Base-by-base conservation (phyloP, 176 grass and related monocot species). In the Juncus inflexus region DNA sequence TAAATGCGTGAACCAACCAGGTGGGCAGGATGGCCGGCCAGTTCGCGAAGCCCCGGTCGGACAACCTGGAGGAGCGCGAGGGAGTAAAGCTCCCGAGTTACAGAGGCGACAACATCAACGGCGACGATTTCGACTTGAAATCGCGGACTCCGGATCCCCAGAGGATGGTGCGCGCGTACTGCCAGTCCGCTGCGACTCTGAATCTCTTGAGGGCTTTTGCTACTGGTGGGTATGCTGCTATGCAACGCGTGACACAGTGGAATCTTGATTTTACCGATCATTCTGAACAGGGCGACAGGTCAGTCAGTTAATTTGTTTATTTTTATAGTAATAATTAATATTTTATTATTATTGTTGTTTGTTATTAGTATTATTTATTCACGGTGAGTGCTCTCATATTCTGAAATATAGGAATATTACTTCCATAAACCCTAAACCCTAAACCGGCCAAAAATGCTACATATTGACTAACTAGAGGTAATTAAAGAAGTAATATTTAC, bases 21-120 rank as follows among this genome's bases (percentile, higher is more conserved):
- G 82, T 91, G 28, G 94, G 94, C 54, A 78, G 94, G 67, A 97
- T 97, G 94, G 94, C 94, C 11, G 94, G 88, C 2, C 94, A 97
- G 74, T 97, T 97, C 58, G 94, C 94, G 58, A 97, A 97, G 72
- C 94, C 94, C 2, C 80, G 94, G 62, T 97, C 94, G 3, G 88
- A 89, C 0, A 0, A 40, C 3, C 81, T 97, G 14, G 94, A 97
- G 67, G 88, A 84, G 75, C 78, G 68, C 64, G 62, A 91, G 42
- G 94, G 94, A n/a, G 88, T 97, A 1, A 86, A 84, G 67, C 83
- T 97, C 55, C 94, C 94, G 55, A 97, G 87, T 58, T 97, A 97
- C 88, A 91, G 94, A 61, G 94, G 94, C 10, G 94, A 97, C 71
- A 97, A 97, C 73, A 61, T 97, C 0, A 91, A 91, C 63, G 94